Base-by-base conservation (phyloP, 257 asterid genomes). In the Solanum piurae region DNA sequence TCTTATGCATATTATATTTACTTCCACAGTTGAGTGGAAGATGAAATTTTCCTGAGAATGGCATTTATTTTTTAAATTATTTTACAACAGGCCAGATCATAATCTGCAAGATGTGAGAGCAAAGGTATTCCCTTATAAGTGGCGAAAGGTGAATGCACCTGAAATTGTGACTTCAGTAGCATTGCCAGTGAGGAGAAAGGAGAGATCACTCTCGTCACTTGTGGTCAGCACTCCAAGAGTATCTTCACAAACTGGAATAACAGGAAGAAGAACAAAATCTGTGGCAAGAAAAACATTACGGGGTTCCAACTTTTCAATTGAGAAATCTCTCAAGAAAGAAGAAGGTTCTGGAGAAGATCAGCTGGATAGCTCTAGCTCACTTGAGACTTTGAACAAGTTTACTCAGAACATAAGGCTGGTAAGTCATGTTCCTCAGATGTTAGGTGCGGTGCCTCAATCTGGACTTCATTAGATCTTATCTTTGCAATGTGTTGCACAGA, bases 181-280 rank as follows among this genome's bases (percentile, higher is more conserved):
- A 49, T 89, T 96, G 90, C 99, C 99, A 34, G 96, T 91, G 49
- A 97, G 94, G 94, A 95, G 98, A 91, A 97, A 97, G 93, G 99
- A 97, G 93, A 93, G 98, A 89, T 97, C 98, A 27, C 99, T 97
- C 83, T 97, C 99, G 10, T 94, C 99, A 23, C 90, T 97, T 94
- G 99, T 94, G 84, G 98, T 97, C 79, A 96, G 93, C 93, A 94
- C 99, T 83, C 99, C 99, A 29, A 94, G 98, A 91, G 98, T 97
- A 82, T 93, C 99, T 87, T n/a, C 98, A 12, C 98, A 94, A 90
- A 84, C 92, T 86, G 99, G 99, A 86, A 89, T 94, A 95, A 96
- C 99, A 2, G 98, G 99, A 89, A 91, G 97, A 91, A 93, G 99
- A 88, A 95, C 99, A 88, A 97, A 95, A 88, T 95, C 95, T 58